These are phyloP conservation scores for Gaertneriomyces semiglobifer DNA, from an alignment of 192 early-diverging fungal genomes.

Conservation along the genomic window DNA sequence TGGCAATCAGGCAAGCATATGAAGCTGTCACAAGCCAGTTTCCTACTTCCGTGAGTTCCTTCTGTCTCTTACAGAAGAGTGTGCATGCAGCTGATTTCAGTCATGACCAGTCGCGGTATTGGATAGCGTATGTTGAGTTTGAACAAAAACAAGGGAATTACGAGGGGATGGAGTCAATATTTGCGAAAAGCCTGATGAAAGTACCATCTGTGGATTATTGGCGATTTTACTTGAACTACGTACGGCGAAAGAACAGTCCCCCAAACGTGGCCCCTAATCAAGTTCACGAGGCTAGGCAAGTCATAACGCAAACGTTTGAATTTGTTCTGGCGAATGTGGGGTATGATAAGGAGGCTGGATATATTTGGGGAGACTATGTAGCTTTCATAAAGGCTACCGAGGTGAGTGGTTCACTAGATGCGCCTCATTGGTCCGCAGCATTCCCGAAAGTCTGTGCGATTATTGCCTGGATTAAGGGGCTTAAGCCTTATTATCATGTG, in stretches of 20 bases:
- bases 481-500: too few relatives aligned
- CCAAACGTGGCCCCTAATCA: slow-evolving; percentile 44
- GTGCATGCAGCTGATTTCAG: neutral
- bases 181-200: slow-evolving; percentile 71
- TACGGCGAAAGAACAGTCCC: slow-evolving; percentile 67
- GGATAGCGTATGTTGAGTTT: slow-evolving; percentile 75
- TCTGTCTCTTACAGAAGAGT: neutral
- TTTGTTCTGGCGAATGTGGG: slow-evolving; percentile 86
- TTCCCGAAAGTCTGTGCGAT: too few relatives aligned
- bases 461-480: too few relatives aligned
- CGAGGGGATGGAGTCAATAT: slow-evolving; percentile 77
- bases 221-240: slow-evolving; percentile 85
- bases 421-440: too few relatives aligned
- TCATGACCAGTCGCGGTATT: slow-evolving; percentile 58
- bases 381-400: slow-evolving; percentile 71
- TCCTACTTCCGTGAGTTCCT: slow-evolving; percentile 72
- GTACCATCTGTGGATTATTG: slow-evolving; percentile 86
- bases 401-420: slow-evolving; percentile 38
- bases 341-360: slow-evolving; percentile 79
- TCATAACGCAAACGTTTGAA: slow-evolving; percentile 81
- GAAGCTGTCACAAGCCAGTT: slow-evolving; percentile 70
- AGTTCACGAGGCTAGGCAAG: slow-evolving; percentile 58
- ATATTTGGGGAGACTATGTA: slow-evolving; percentile 86
- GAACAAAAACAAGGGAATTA: slow-evolving; percentile 75
- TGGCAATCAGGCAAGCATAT: slow-evolving; percentile 61